Conservation (phyloP, 352 stramenopile genomes). For the Globisporangium yorkense region DNA sequence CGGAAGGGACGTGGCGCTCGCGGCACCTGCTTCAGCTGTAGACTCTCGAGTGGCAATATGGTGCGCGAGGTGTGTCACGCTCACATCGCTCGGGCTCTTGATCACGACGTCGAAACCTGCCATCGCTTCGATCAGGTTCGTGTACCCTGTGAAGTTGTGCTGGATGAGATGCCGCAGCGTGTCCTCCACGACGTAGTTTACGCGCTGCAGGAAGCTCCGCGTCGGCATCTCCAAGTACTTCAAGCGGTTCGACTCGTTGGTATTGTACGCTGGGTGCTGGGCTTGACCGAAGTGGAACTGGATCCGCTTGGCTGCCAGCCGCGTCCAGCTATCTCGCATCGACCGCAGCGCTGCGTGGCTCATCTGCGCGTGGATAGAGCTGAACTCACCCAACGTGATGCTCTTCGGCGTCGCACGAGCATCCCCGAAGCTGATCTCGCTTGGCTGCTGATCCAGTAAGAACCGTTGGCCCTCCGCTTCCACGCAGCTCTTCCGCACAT, state of each 20-base stretch:
- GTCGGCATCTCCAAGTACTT: slow-evolving; percentile 60
- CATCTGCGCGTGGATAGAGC: slow-evolving; percentile 58
- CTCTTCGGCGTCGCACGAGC: slow-evolving; percentile 39
- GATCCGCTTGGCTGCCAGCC: slow-evolving; percentile 66
- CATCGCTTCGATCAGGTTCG: slow-evolving; percentile 63
- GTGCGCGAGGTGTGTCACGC: slow-evolving; percentile 9
- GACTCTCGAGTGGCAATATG: neutral
- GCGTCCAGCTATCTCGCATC: slow-evolving; percentile 78
- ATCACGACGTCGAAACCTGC: slow-evolving; percentile 51
- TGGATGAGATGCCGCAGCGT: slow-evolving; percentile 55
- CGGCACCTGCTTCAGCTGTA: neutral
- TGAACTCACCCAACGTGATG: slow-evolving; percentile 71
- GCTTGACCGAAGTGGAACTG: slow-evolving; percentile 52
- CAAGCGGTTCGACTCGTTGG: slow-evolving; percentile 53
- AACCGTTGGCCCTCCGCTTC: slow-evolving; percentile 55
- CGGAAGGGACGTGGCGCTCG: neutral
- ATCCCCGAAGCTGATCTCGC: slow-evolving; percentile 59
- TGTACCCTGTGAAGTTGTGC: slow-evolving; percentile 68
- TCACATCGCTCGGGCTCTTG: slow-evolving; percentile 37
- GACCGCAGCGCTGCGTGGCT: slow-evolving; percentile 61
- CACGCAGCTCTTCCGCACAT: slow-evolving; percentile 65
- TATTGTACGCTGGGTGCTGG: slow-evolving; percentile 55
- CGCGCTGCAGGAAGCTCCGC: slow-evolving; percentile 54
- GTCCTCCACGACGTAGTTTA: slow-evolving; percentile 83
- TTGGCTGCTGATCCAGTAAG: slow-evolving; percentile 62